Percentiles rank a stretch among this genome's conserved stretches.
Evolutionary conservation across 2,329 filamentous ascomycete genomes (phyloP).

Genomic region (Colletotrichum lini): DNA sequence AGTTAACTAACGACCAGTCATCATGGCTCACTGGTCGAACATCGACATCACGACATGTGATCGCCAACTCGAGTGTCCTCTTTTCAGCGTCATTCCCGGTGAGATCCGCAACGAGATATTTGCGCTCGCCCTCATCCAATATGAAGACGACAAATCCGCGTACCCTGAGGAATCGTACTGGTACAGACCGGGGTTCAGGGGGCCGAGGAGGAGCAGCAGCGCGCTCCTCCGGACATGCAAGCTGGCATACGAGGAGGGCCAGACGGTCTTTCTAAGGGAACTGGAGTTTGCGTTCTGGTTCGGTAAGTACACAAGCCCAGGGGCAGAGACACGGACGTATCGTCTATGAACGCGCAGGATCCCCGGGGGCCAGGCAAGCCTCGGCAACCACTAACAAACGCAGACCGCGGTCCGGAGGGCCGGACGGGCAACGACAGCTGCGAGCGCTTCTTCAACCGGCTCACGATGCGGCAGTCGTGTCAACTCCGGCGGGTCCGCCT

Average conservation of each 20-base stretch:
- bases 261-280: slow-evolving; percentile 29
- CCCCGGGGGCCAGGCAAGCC: background rate
- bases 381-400: background rate
- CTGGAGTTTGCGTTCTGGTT: slow-evolving; percentile 38
- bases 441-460: slow-evolving; percentile 10
- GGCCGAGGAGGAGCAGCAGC: slow-evolving; percentile 53
- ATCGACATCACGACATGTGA: slow-evolving; percentile 3
- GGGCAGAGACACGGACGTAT: background rate
- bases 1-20: background rate
- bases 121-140: slow-evolving; percentile 54
- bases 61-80: slow-evolving; percentile 22
- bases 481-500: slow-evolving; percentile 49
- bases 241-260: slow-evolving; percentile 19
- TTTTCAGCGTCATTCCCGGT: slow-evolving; percentile 59
- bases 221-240: slow-evolving; percentile 60
- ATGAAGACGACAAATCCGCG: slow-evolving; percentile 49
- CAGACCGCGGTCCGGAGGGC: slow-evolving; percentile 27
- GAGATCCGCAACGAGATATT: slow-evolving; percentile 67
- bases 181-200: slow-evolving; percentile 57
- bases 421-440: background rate
- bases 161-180: slow-evolving; percentile 54
- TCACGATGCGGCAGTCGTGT: slow-evolving; percentile 45
- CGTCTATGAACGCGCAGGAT: background rate
- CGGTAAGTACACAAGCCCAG: background rate
- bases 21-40: slow-evolving; percentile 4